Base-by-base conservation (phyloP, 768 basidiomycete genomes). In the Rickenella mellea region DNA sequence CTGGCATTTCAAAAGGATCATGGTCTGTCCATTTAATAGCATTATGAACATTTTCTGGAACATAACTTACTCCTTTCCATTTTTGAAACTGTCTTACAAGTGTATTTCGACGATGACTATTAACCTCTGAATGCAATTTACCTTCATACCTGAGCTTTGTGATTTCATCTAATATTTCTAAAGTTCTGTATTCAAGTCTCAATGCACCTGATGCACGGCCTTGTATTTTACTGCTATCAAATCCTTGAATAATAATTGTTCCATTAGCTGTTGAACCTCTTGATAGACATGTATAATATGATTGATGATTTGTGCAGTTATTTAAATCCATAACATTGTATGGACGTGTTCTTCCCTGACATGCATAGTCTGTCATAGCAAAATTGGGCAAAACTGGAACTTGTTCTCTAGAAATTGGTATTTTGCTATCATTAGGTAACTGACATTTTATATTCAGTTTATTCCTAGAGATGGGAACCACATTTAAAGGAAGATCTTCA, bases 121-220 rank as follows among this genome's bases (percentile, higher is more conserved):
- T 30, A 1, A 61, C 44, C 2, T 12, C 19, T 3, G 25, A 14
- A 2, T 50, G 47, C 5, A 63, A 44, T 14, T 45, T 48, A 0
- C 45, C 39, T 4, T 50, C 17, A 43, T 55, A 64, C 21, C 40
- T 22, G 9, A 59, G 25, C 1, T 31, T 24, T 0, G 61, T 67
- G 1, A 68, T 57, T 8, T 62, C 50, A 53, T 67, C 57, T 1
- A 69, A 44, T 0, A 66, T 27, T 24, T 65, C 60, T 1, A 65
- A 45, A 27, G 65, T 61, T 6, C 58, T 26, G 25, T 63, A 64
- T 41, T 65, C 63, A 41, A 64, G 59, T 17, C 60, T 37, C 1
- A 67, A 43, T 10, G 46, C 47, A 4, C 61, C 57, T 2, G 53
- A 45, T 9, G 54, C 51, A 2, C 54, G 52, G 9, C 51, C 49